These are phyloP conservation scores for Amyloporia xantha DNA, from an alignment of 768 basidiomycete genomes.

Conservation along the genomic window DNA sequence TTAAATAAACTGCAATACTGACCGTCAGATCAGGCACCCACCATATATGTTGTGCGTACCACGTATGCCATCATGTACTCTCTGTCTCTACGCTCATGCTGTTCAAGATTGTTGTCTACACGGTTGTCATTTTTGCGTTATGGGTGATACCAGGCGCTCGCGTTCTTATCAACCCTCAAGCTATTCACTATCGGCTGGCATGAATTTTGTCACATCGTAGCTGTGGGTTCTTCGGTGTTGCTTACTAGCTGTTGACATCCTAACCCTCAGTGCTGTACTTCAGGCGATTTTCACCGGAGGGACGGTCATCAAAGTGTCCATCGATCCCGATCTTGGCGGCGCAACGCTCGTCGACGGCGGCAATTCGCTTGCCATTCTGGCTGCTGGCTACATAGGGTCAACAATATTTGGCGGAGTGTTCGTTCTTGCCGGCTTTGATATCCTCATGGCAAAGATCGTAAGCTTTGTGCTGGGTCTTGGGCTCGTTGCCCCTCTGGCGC, in stretches of 20 bases:
- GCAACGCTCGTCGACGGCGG: conserved; percentile 76
- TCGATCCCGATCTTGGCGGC: conserved; percentile 79
- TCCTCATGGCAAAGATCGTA: conserved; percentile 85
- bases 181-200: conserved; percentile 87
- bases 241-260: conserved; percentile 7
- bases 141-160: conserved; percentile 84
- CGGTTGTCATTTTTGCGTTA: conserved; percentile 79
- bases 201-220: conserved; percentile 77
- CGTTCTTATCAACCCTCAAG: conserved; percentile 79
- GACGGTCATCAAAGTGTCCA: conserved; percentile 69
- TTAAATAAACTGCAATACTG: neutral
- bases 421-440: conserved; percentile 80
- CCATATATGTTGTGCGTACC: conserved; percentile 70
- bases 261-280: conserved; percentile 5
- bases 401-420: conserved; percentile 79
- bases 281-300: conserved; percentile 79
- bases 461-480: conserved; percentile 89
- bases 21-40: conserved; percentile 46
- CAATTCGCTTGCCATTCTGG: conserved; percentile 59
- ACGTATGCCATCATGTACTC: too few species aligned
- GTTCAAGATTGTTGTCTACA: conserved; percentile 71
- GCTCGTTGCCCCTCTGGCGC: conserved; percentile 74
- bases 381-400: conserved; percentile 79
- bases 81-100: too few species aligned
- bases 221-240: too few species aligned